phyloP scores from a whole-genome alignment of 768 basidiomycete species.

The Leccinum rimulosum region DNA sequence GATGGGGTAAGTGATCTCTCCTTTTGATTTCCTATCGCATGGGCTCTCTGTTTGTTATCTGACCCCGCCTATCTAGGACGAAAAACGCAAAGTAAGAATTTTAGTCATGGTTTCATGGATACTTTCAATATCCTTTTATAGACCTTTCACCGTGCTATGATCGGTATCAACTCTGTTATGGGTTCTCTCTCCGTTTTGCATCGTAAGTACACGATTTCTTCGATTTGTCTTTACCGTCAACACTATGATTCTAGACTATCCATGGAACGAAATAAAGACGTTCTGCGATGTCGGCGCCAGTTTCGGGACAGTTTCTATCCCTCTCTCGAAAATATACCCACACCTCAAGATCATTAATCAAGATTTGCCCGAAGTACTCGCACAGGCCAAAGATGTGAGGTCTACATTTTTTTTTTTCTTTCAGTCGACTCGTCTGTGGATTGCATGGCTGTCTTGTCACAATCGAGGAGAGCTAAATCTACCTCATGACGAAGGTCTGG shows the following conservation, averaged over 20 bases:
- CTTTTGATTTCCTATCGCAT: neutral
- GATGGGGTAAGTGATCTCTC: slow-evolving; percentile 16
- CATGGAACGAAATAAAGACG: slow-evolving; percentile 24
- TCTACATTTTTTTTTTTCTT: neutral
- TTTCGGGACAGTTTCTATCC: slow-evolving; percentile 26
- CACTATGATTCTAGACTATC: slow-evolving; percentile 15
- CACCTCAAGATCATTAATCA: slow-evolving; percentile 28
- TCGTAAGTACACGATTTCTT: slow-evolving; percentile 8
- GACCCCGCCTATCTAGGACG: slow-evolving; percentile 6
- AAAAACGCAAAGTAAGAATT: slow-evolving; percentile 13
- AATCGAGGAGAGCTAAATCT: neutral
- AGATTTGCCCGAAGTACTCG: slow-evolving; percentile 30
- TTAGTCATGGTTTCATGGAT: neutral
- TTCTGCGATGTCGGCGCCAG: slow-evolving; percentile 32
- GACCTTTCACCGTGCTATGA: slow-evolving; percentile 26
- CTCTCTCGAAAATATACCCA: slow-evolving; percentile 25
- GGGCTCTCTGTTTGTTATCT: neutral
- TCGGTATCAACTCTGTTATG: slow-evolving; percentile 17
- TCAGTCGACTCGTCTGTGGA: neutral
- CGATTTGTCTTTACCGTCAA: neutral
- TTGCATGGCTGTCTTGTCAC: neutral
- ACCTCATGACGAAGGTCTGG: neutral
- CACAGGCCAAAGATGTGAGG: slow-evolving; percentile 19
- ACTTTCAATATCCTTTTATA: slow-evolving; percentile 4
- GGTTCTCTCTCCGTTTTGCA: slow-evolving; percentile 24